Evolutionary conservation across 2,329 filamentous ascomycete genomes (phyloP), one percentile per base, ranked within the genome.

Genomic region (Aureobasidium sp.): DNA sequence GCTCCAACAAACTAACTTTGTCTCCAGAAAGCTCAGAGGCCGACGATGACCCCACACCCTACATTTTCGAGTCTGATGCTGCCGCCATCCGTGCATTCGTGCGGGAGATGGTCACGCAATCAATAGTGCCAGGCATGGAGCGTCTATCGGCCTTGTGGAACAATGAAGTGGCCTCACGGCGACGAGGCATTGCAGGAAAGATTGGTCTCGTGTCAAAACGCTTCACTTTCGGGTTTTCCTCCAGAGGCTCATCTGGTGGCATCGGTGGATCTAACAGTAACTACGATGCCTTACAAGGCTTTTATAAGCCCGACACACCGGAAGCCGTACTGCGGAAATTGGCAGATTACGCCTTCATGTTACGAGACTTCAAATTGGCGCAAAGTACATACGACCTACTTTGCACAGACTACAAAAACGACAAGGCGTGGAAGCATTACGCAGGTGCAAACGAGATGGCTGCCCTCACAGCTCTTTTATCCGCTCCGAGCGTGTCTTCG

Each of bases 361-460:
- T 98, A 32, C 82, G 93, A 27, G 94, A 98, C 68, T 98, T 86
- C 83, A 96, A 94, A 69, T 74, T 98, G 30, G 88, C 93, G 8
- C 81, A 93, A 61, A 90, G 86, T 11, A 95, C 88, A 0, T 98
- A 96, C 66, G 91, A 98, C 54, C 79, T 98, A 4, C 72, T 98
- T 7, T 82, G 89, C 50, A 80, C 84, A 6, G 94, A 98, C 67
- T 98, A 91, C 68, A 84, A 83, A 64, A 93, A 93, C 65, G 90
- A 96, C 66, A 97, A 97, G 68, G 94, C 93, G 1, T 98, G 93
- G 93, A 88, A 83, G 62, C 88, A 97, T 64, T 89, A 96, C 66
- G 93, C 93, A 0, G 91, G 88, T 3, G 86, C 88, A 1, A 91
- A 95, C 67, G 93, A 98, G 73, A 97, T 98, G 91, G 85, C 87